A percentile compares a stretch with the other conserved stretches of the same genome.
These are phyloP conservation scores for Amphirosellinia nigrospora DNA, from an alignment of 495 filamentous ascomycete genomes.

Conservation along the genomic window DNA sequence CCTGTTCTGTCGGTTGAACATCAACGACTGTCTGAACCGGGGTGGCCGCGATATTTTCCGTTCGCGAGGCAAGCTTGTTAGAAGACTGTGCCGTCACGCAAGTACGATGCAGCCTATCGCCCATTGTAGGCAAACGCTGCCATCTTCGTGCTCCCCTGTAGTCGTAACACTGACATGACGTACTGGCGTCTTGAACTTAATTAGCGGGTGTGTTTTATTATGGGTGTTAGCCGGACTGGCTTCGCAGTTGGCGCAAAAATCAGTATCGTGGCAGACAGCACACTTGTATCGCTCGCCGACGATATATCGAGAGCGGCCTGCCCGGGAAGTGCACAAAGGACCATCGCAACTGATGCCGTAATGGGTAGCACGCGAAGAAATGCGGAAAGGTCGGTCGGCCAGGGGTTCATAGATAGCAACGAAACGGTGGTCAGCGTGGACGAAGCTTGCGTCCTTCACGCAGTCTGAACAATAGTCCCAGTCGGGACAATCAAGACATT, in stretches of 20 bases:
- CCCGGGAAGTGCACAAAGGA: conserved; percentile 75
- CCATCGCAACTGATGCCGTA: conserved; percentile 94
- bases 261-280: conserved; percentile 92
- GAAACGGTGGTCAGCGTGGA: conserved; percentile 88
- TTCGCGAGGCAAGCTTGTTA: conserved; percentile 53
- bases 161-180: conserved; percentile 89
- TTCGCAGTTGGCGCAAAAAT: conserved; percentile 96
- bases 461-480: conserved; percentile 96
- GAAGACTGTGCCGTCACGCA: conserved; percentile 48
- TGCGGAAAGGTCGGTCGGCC: conserved; percentile 49
- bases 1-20: conserved; percentile 63
- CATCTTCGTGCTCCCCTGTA: conserved; percentile 72
- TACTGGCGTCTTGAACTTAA: conserved; percentile 96
- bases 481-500: conserved; percentile 96
- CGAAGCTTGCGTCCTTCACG: conserved; percentile 64
- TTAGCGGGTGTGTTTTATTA: conserved; percentile 92
- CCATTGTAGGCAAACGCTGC: conserved; percentile 67
- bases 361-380: conserved; percentile 62
- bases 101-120: conserved; percentile 58
- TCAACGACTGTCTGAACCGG: conserved; percentile 76
- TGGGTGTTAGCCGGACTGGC: conserved; percentile 81
- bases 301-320: conserved; percentile 68
- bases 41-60: conserved; percentile 62
- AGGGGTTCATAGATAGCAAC: conserved; percentile 85
- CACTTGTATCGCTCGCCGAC: conserved; percentile 93